Conservation (phyloP, 2,329 filamentous ascomycete species). For the Onygenales sp. region DNA sequence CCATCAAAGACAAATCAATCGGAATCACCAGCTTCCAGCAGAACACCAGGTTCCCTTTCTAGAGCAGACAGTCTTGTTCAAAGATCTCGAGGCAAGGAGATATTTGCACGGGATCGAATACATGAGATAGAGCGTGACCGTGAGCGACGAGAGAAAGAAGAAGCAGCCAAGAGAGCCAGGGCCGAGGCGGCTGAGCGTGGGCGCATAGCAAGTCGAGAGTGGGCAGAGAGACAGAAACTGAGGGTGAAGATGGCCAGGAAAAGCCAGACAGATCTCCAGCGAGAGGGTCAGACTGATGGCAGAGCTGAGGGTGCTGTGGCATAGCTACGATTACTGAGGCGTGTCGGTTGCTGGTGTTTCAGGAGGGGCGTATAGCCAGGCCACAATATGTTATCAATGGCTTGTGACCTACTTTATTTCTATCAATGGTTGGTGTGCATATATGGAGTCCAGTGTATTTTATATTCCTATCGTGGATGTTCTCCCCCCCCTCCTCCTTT, state of each 20-base stretch:
- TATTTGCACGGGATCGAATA: slow-evolving; percentile 16
- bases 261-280: neutral
- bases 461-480: too few species aligned
- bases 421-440: too few species aligned
- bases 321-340: too few species aligned
- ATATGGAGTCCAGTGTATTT: too few species aligned
- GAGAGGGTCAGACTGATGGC: neutral
- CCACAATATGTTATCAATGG: too few species aligned
- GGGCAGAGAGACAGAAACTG: slow-evolving; percentile 22
- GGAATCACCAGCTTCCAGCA: neutral
- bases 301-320: neutral
- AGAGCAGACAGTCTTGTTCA: slow-evolving; percentile 13
- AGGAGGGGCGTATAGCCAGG: too few species aligned
- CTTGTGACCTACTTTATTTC: too few species aligned
- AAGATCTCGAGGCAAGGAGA: slow-evolving; percentile 20
- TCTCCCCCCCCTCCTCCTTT: too few species aligned
- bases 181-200: slow-evolving; percentile 26
- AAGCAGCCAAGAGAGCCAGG: slow-evolving; percentile 22
- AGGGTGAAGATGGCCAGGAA: slow-evolving; percentile 2
- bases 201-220: slow-evolving; percentile 24
- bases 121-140: slow-evolving; percentile 17
- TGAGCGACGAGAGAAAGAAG: slow-evolving; percentile 22
- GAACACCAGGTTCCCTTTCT: slow-evolving; percentile 7
- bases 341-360: too few species aligned
- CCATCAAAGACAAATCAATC: neutral